Evolutionary conservation across 768 basidiomycete species (phyloP).

Genomic region (Leccinum olivaceopallidum): DNA sequence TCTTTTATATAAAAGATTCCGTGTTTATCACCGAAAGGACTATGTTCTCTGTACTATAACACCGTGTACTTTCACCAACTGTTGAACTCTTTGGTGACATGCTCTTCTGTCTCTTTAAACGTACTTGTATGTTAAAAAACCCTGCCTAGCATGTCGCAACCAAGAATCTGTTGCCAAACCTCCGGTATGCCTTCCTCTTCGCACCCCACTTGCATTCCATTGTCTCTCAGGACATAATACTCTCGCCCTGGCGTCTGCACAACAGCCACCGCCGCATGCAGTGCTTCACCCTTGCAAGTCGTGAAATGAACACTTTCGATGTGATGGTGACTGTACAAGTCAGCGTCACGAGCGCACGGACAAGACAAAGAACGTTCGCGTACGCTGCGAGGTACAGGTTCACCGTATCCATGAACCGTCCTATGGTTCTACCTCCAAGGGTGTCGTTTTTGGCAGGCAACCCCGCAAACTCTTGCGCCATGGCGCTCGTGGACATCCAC

Average conservation of each 20-base stretch:
- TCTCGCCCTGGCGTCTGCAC: conserved; percentile 70
- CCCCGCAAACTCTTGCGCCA: conserved; percentile 72
- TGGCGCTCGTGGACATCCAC: conserved; percentile 67
- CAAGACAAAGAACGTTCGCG: conserved; percentile 20
- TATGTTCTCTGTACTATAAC: neutral
- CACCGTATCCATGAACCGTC: conserved; percentile 41
- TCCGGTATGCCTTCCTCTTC: conserved; percentile 71
- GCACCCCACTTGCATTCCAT: conserved; percentile 73
- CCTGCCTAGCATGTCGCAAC: conserved; percentile 39
- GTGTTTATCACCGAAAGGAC: too few species aligned
- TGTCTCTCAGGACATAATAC: conserved; percentile 70
- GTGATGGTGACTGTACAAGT: conserved; percentile 59
- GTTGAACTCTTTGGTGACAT: neutral
- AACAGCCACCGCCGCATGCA: conserved; percentile 66
- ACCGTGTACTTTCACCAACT: neutral
- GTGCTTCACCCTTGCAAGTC: conserved; percentile 36
- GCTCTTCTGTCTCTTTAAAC: neutral
- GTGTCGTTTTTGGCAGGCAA: conserved; percentile 25
- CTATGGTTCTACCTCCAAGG: conserved; percentile 17
- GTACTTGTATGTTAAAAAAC: too few species aligned
- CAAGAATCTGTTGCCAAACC: conserved; percentile 62
- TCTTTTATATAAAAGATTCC: neutral
- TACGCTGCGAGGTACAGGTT: conserved; percentile 70
- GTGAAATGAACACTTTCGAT: conserved; percentile 75
- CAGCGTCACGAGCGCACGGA: neutral